Percentiles rank a stretch among this genome's conserved stretches.
Evolutionary conservation across 306 rosid species (phyloP).

Genomic region (Rubus idaeus): DNA sequence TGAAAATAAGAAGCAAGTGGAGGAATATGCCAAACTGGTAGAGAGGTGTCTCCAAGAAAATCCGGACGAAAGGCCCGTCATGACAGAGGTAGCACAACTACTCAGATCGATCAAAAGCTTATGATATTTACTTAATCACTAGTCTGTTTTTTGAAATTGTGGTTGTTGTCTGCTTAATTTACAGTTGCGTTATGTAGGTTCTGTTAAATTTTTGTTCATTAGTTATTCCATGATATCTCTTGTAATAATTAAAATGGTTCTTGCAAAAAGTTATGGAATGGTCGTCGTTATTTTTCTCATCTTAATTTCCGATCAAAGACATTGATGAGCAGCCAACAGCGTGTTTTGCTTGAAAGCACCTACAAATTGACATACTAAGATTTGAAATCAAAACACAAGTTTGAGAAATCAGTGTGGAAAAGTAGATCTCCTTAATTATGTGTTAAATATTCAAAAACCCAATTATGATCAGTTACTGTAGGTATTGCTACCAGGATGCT

Average conservation of each 20-base stretch:
- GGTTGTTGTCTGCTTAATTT: background rate
- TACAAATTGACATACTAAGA: background rate
- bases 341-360: background rate
- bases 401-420: background rate
- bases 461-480: background rate
- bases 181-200: background rate
- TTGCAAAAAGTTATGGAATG: too few species aligned
- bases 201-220: too few species aligned
- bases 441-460: background rate
- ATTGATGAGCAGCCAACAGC: background rate
- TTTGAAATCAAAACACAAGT: background rate
- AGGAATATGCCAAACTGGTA: background rate
- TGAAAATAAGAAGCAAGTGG: background rate
- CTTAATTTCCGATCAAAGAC: background rate
- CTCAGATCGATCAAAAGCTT: conserved; percentile 1
- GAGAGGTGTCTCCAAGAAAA: conserved; percentile 1
- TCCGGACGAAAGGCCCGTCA: conserved; percentile 9
- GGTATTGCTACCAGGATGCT: background rate
- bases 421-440: background rate
- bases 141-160: background rate
- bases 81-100: conserved; percentile 13
- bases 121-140: background rate
- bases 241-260: background rate
- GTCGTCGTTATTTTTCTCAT: too few species aligned
- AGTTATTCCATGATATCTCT: too few species aligned